Evolutionary conservation across 495 filamentous ascomycete species (phyloP).

Genomic region (Aspergillus diversus): DNA sequence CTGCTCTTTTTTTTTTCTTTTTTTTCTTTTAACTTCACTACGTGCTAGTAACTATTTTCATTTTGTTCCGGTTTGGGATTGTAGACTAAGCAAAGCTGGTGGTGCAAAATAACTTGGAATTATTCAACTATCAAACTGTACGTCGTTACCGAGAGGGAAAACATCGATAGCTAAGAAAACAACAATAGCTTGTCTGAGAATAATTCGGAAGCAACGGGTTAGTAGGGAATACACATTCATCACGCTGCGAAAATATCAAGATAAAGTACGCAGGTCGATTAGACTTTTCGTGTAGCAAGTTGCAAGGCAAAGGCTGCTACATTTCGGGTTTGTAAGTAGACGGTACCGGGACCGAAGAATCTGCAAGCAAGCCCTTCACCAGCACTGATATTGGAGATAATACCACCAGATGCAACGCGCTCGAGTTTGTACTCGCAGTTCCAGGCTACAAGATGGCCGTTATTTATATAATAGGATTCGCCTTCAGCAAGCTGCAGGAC

Average conservation of each 20-base stretch:
- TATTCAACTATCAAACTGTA: too few relatives aligned
- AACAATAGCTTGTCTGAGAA: too few relatives aligned
- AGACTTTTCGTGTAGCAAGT: conserved; percentile 21
- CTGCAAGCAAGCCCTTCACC: conserved; percentile 92
- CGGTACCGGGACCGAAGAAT: conserved; percentile 88
- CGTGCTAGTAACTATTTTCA: not conserved
- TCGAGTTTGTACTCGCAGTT: conserved; percentile 90
- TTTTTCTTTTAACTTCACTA: not conserved
- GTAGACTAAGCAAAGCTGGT: too few relatives aligned
- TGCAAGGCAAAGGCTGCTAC: conserved; percentile 59
- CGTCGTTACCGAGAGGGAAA: too few relatives aligned
- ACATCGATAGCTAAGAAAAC: too few relatives aligned
- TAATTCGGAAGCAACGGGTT: too few relatives aligned
- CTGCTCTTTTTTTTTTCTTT: not conserved
- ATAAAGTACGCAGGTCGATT: not conserved
- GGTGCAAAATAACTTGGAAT: too few relatives aligned
- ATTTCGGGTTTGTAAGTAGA: conserved; percentile 94
- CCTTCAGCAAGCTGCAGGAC: conserved; percentile 63
- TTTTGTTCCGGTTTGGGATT: too few relatives aligned
- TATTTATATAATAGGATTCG: conserved; percentile 91
- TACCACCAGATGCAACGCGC: conserved; percentile 84
- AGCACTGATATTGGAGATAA: conserved; percentile 76
- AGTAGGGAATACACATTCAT: not conserved
- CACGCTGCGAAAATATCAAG: not conserved
- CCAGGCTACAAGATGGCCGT: conserved; percentile 96